A percentile compares a stretch with the other conserved stretches of the same genome.
Conservation (phyloP, 2,329 filamentous ascomycete genomes). For the Fusarium subglutinans region DNA sequence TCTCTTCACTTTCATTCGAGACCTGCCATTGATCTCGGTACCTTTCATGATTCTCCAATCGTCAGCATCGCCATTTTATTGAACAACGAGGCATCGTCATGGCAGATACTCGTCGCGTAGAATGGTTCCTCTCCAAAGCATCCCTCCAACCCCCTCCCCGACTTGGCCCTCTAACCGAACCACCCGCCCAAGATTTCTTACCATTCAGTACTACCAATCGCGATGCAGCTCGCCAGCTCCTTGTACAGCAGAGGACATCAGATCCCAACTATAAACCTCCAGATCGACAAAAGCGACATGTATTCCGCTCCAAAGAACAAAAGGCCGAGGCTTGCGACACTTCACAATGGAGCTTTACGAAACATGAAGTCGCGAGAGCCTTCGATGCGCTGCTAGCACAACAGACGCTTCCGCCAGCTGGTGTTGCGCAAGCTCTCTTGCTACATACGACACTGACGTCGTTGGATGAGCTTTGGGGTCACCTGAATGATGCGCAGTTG, state of each 20-base stretch:
- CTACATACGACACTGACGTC: neutral
- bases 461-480: slow-evolving; percentile 21
- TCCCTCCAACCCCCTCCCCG: slow-evolving; percentile 6
- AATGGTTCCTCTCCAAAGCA: slow-evolving; percentile 19
- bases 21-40: neutral
- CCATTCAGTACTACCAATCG: neutral
- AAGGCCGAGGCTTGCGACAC: neutral
- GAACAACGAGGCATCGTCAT: neutral
- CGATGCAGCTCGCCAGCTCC: neutral
- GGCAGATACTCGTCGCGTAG: neutral
- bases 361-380: slow-evolving; percentile 16
- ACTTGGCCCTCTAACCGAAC: neutral
- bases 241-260: neutral
- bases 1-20: neutral
- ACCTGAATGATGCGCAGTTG: slow-evolving; percentile 1
- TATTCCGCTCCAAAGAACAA: slow-evolving; percentile 6
- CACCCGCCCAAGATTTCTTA: slow-evolving; percentile 8
- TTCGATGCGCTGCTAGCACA: neutral
- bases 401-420: neutral
- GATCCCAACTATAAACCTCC: neutral
- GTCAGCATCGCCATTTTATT: accelerated
- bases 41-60: neutral
- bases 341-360: slow-evolving; percentile 15
- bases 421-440: slow-evolving; percentile 15
- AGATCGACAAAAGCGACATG: slow-evolving; percentile 1